Evolutionary conservation across 2,329 filamentous ascomycete species (phyloP), one percentile per base, ranked within the genome.

Genomic region (Tolypocladium paradoxum): DNA sequence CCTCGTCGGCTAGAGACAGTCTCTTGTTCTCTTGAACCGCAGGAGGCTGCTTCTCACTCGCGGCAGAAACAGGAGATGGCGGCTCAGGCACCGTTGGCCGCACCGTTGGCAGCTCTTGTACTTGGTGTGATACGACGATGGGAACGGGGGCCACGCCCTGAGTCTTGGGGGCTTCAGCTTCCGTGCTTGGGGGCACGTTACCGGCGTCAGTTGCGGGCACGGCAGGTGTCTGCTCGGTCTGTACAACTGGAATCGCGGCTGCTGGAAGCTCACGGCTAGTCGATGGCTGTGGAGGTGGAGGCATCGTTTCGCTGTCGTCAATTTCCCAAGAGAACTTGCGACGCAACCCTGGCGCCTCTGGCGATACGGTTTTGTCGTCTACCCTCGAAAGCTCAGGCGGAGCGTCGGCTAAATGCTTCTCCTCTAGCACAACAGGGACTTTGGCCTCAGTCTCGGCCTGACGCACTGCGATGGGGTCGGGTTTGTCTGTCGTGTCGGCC

Each of bases 1-100:
- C 76, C 55, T 79, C 76, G 16, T 79, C 73, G 2, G 68, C 68
- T 2, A 74, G 61, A 2, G 75, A 77, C 24, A 70, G 56, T 18
- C 64, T 66, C 8, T 60, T 65, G 51, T 56, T 54, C 31, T 61
- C 64, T 49, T 40, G 52, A 49, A 54, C 50, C 27, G 62, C 59
- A 1, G 62, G 50, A 12, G 56, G 57, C 31, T 56, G 62, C 27
- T 66, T 60, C 2, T 69, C 69, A 7, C 68, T 67, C 29, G 61
- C 50, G 11, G 66, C 64, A 18, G 75, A 78, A 2, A 72, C 56
- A 2, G 76, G 74, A 18, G 75, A 77, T 0, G 71, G 70, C 2
- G 70, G 65, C 46, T 76, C 74, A 14, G 68, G 62, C n/a, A 54
- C 53, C 14, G 59, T 45, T 34, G 57, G 38, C n/a, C 56, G 48